These are phyloP conservation scores for Exophiala mesophila DNA, from an alignment of 2,329 filamentous ascomycete species.

Conservation along the genomic window DNA sequence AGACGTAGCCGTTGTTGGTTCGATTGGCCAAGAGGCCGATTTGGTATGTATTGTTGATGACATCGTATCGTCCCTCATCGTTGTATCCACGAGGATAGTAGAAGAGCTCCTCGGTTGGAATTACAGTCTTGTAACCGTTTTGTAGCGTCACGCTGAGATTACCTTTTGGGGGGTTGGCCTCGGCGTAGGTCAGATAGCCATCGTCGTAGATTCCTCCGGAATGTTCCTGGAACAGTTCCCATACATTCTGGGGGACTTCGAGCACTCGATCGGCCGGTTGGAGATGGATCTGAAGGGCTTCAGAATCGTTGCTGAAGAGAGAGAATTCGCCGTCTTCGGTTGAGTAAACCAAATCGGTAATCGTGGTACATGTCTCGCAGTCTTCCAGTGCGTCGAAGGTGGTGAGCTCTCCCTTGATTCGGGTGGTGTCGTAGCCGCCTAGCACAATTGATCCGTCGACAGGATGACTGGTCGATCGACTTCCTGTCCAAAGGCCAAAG, in stretches of 20 bases:
- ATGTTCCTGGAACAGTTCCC: conserved; percentile 15
- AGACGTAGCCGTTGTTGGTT: conserved; percentile 15
- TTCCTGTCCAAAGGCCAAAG: conserved; percentile 23
- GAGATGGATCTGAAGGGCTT: conserved; percentile 17
- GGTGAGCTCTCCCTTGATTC: conserved; percentile 18
- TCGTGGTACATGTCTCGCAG: conserved; percentile 18
- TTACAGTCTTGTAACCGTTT: conserved; percentile 23
- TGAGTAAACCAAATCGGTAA: conserved; percentile 18
- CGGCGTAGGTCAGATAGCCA: conserved; percentile 12
- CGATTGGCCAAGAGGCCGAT: conserved; percentile 14
- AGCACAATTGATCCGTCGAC: conserved; percentile 22
- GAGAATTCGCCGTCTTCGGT: conserved; percentile 11
- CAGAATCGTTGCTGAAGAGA: conserved; percentile 18
- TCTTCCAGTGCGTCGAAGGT: conserved; percentile 13
- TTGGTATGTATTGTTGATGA: conserved; percentile 17
- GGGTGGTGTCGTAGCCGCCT: conserved; percentile 23
- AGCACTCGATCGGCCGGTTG: conserved; percentile 18
- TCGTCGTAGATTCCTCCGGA: conserved; percentile 15
- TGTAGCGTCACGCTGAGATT: conserved; percentile 20
- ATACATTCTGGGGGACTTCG: conserved; percentile 21
- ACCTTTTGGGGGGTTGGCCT: conserved; percentile 15
- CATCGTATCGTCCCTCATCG: conserved; percentile 16
- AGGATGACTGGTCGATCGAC: conserved; percentile 15
- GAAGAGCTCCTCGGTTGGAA: conserved; percentile 24
- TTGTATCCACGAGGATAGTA: conserved; percentile 19